Base-by-base conservation (phyloP, 768 basidiomycete species). In the Mycena latifolia region DNA sequence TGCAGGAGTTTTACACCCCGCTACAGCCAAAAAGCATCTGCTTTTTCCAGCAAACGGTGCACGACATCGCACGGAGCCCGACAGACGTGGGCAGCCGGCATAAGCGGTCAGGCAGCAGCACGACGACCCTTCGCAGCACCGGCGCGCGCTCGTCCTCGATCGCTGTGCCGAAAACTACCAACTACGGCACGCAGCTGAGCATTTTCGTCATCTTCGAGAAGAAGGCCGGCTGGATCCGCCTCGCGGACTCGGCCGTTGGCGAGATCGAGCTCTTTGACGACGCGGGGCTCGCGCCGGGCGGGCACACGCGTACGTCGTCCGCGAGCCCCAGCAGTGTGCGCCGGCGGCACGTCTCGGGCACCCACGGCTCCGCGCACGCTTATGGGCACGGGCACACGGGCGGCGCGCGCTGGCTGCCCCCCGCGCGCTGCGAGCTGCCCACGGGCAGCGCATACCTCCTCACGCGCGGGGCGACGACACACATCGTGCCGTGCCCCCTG, bases 161-260 rank as follows among this genome's bases (percentile, higher is more conserved):
- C 20, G 12, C 61, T 76, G 51, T 20, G 4, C 51, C 51, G 20
- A 52, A n/a, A 18, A 72, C 73, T 11, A 74, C 77, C 7, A 80
- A 81, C 60, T 92, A 92, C 72, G 90, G 90, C 22, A 85, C 85
- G 6, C 92, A 94, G 69, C 86, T 92, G 72, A 88, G 88, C 69
- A 79, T 95, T n/a, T 94, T 94, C 73, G 88, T 93, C 61, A 80
- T 89, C 25, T 95, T 95, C 74, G 94, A 95, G 76, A 95, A 95
- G 79, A 95, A 92, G 73, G 93, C 93, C 3, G 87, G 89, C n/a
- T 80, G 92, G 77, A 94, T 95, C 69, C 90, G 94, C 24, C 75
- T 95, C 25, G 86, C 88, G 7, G 93, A 95, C 75, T 88, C 94
- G 31, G 89, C 91, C 25, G 94, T 94, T 9, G 87, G 90, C 35